Evolutionary conservation across 371 early-diverging fungal genomes (phyloP).

Genomic region (Rhizopus sp.): DNA sequence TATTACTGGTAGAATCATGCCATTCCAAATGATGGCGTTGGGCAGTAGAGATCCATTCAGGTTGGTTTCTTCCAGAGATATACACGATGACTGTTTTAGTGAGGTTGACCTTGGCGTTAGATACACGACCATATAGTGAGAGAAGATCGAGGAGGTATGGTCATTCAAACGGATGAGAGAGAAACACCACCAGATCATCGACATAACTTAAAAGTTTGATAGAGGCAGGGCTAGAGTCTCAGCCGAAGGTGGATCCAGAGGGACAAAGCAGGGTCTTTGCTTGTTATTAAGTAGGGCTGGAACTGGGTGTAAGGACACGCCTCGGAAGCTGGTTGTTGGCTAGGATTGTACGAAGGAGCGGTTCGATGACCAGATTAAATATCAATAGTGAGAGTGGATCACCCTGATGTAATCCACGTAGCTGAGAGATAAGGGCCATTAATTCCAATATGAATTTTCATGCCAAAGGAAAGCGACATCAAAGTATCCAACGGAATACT

Average conservation of each 20-base stretch:
- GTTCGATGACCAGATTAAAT: slow-evolving; percentile 19
- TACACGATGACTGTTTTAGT: slow-evolving; percentile 14
- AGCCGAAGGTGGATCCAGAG: too few relatives aligned
- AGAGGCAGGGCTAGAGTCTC: slow-evolving; percentile 1
- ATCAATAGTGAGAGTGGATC: slow-evolving; percentile 16
- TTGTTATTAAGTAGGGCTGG: too few relatives aligned
- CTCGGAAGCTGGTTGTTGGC: neutral
- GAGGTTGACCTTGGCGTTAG: slow-evolving; percentile 18
- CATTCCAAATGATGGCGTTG: neutral
- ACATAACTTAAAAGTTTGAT: slow-evolving; percentile 24
- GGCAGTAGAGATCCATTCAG: neutral
- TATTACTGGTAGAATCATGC: neutral
- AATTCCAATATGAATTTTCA: too few relatives aligned
- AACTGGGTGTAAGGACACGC: too few relatives aligned
- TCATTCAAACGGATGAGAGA: slow-evolving; percentile 33
- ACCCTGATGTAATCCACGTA: slow-evolving; percentile 11
- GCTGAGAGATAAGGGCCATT: slow-evolving; percentile 8
- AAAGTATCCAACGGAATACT: too few relatives aligned
- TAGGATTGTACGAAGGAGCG: slow-evolving; percentile 8
- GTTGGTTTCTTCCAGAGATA: slow-evolving; percentile 1
- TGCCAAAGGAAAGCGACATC: too few relatives aligned
- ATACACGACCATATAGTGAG: neutral
- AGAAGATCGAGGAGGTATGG: slow-evolving; percentile 86
- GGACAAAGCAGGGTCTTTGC: too few relatives aligned
- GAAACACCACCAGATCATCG: slow-evolving; percentile 23